These are phyloP conservation scores for Hypoxylon cercidicola DNA, from an alignment of 495 filamentous ascomycete genomes.

Conservation along the genomic window DNA sequence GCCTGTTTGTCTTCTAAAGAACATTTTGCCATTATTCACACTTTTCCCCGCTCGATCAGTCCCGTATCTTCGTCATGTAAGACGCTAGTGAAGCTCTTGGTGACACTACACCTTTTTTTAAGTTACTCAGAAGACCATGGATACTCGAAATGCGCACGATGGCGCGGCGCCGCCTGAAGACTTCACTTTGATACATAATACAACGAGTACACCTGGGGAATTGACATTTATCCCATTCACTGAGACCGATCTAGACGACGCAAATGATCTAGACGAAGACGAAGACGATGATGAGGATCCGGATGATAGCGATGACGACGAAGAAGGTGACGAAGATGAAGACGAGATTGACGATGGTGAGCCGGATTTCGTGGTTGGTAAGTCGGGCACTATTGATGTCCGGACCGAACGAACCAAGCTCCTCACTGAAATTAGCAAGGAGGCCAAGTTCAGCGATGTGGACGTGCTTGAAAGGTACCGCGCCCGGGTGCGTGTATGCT, in stretches of 20 bases:
- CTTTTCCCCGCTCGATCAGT: neutral
- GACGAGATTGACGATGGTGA: slow-evolving; percentile 14
- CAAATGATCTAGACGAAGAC: slow-evolving; percentile 2
- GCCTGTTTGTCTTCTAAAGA: neutral
- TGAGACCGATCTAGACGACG: slow-evolving; percentile 7
- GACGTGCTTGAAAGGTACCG: slow-evolving; percentile 17
- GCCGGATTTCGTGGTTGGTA: slow-evolving; percentile 10
- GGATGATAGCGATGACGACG: slow-evolving; percentile 5
- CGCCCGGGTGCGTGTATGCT: slow-evolving; percentile 22
- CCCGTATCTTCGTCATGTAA: neutral
- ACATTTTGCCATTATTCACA: too few species aligned
- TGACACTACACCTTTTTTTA: neutral
- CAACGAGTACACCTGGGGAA: neutral
- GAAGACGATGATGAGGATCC: slow-evolving; percentile 5
- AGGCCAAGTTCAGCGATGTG: slow-evolving; percentile 10
- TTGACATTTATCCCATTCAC: slow-evolving; percentile 11
- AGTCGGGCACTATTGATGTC: slow-evolving; percentile 16
- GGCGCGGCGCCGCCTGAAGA: slow-evolving; percentile 5
- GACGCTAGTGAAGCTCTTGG: neutral
- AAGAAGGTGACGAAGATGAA: slow-evolving; percentile 8
- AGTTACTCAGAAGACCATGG: slow-evolving; percentile 1
- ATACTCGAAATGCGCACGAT: neutral
- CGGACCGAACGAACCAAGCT: slow-evolving; percentile 22
- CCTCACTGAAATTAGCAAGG: slow-evolving; percentile 21
- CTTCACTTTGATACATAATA: slow-evolving; percentile 16